Base-by-base conservation (phyloP, 1,284 basidiomycete species). In the Fomitopsis palustris region DNA sequence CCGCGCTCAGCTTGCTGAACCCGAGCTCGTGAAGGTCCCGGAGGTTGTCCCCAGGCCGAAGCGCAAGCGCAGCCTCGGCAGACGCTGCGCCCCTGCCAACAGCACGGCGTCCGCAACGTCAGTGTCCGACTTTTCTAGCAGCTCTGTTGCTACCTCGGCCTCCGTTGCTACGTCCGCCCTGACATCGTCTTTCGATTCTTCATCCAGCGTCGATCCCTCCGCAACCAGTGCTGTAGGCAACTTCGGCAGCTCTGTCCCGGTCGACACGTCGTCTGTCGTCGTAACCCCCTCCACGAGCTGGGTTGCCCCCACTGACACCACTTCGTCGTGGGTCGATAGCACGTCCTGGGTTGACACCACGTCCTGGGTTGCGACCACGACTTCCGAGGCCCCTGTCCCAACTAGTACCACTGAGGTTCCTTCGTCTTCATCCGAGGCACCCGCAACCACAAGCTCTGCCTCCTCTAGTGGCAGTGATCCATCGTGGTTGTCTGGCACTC, bases 401-500 rank as follows among this genome's bases (percentile, higher is more conserved):
- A 57, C 62, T 65, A 47, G 59, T 31, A 57, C 61, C 53, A 62
- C 78, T 74, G 54, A 69, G 12, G 52, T 67, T 10, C 63, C 67
- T 1, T 61, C 64, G 47, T 64, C 64, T 9, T 69, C 73, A 73
- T 35, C 73, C 75, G 35, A 72, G 73, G 21, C 66, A 4, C 47
- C 65, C 23, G 57, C 65, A 4, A 25, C 64, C 37, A 56, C 64
- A 16, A 53, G 59, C 19, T 35, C 61, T 27, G 49, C 47, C 10
- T 19, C 60, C 31, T 63, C 68, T 35, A 37, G 35, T 14, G 45
- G 45, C 45, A 63, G 60, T 43, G 53, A 45, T 41, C 64, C 63
- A 14, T 58, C 58, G 31, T 84, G 73, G 69, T 62, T 85, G 69
- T 59, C 51, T 21, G 83, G 82, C 31, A 77, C 71, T 2, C 80